Conservation (phyloP, 306 rosid genomes). For the Lathyrus aphaca region DNA sequence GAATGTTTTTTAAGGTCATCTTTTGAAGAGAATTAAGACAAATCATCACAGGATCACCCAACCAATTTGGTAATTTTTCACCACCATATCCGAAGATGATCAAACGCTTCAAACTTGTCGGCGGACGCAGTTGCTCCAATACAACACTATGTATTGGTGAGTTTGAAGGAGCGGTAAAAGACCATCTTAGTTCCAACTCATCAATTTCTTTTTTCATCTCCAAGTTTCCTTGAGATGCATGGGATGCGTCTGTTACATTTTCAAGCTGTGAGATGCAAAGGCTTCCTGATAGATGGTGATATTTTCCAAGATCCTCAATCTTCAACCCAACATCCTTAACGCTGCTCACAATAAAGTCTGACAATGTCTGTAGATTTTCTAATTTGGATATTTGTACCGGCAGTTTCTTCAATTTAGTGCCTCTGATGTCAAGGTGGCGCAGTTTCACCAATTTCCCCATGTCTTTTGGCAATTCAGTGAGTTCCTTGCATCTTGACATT, state of each 20-base stretch:
- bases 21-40: background rate
- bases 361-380: slow-evolving; percentile 2
- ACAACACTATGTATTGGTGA: no score
- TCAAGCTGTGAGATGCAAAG: background rate
- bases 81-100: slow-evolving; percentile 8
- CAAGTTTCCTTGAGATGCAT: background rate
- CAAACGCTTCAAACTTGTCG: slow-evolving; percentile 25
- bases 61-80: background rate
- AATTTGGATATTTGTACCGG: background rate
- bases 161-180: no score
- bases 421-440: background rate
- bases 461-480: background rate
- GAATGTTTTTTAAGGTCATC: background rate
- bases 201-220: background rate
- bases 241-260: background rate
- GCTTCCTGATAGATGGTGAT: background rate
- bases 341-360: background rate
- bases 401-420: no score
- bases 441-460: background rate
- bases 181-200: background rate
- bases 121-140: background rate
- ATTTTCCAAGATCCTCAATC: background rate
- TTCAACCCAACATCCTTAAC: background rate
- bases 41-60: background rate
- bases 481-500: background rate